Base-by-base conservation (phyloP, 345 rosid genomes). In the Alliaria petiolata region DNA sequence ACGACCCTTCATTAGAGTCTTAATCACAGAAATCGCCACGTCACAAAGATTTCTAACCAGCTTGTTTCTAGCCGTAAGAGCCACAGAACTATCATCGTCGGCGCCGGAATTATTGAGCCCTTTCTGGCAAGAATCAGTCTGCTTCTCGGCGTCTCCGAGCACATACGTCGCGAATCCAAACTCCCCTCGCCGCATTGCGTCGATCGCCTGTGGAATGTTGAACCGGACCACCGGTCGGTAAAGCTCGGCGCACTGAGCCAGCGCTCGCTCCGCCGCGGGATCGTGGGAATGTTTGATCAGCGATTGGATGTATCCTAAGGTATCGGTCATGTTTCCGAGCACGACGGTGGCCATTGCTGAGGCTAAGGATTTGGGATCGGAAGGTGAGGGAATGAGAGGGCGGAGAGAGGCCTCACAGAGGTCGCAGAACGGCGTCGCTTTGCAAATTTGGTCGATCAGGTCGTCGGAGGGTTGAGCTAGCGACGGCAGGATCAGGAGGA, bases 211-310 rank as follows among this genome's bases (percentile, higher is more conserved):
- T 62, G 98, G 97, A 11, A 93, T 85, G 40, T 85, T 91, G 73
- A 85, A 93, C 83, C 71, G 73, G 6, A 93, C 96, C 8, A 89
- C 89, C 3, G 97, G 96, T n/a, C 90, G 85, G 76, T 93, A 91
- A 25, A 93, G 45, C 62, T 93, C 96, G 0, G 95, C 95, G 11
- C 98, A 93, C 2, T 84, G 62, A 15, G 93, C 98, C 72, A 93
- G 53, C 0, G 85, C 85, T 11, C 85, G 77, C 83, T 93, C 91
- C 9, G 71, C 49, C 54, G 78, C 56, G 3, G 92, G 91, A 55
- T 89, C 92, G 14, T 80, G 49, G 3, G 75, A 63, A 17, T 71
- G 77, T 60, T 65, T 83, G 28, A 89, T 78, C 20, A 77, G 74
- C 3, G 69, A 74, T 53, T 83, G 78, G 19, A 87, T 86, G 78